Evolutionary conservation across 768 basidiomycete genomes (phyloP).

Genomic region (Clitopilus hobsonii): DNA sequence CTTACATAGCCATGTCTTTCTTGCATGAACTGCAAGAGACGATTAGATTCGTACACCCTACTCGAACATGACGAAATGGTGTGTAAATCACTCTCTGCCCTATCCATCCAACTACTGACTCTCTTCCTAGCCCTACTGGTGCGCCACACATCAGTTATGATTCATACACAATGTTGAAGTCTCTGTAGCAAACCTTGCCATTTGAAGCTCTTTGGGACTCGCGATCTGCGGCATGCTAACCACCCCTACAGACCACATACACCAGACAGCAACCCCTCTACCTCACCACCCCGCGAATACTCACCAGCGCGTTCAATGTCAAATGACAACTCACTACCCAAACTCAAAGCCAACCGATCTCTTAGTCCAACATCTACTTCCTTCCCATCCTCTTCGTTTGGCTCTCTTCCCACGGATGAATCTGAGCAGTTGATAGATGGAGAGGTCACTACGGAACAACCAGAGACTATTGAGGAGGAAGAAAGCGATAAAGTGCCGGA

Average conservation of each 20-base stretch:
- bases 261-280: conserved; percentile 4
- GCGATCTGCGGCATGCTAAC: conserved; percentile 68
- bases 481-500: conserved; percentile 12
- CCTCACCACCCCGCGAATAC: conserved; percentile 23
- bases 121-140: conserved; percentile 48
- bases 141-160: conserved; percentile 5
- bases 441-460: conserved; percentile 3
- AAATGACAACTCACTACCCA: conserved; percentile 10
- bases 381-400: conserved; percentile 11
- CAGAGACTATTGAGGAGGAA: conserved; percentile 14
- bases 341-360: conserved; percentile 23
- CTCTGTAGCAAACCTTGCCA: conserved; percentile 75
- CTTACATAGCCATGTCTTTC: conserved; percentile 65
- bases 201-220: conserved; percentile 72
- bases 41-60: conserved; percentile 71
- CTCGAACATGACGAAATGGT: conserved; percentile 85
- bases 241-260: conserved; percentile 29
- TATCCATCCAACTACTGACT: conserved; percentile 2
- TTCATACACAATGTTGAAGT: not conserved
- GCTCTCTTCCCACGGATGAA: not conserved
- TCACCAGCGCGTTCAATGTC: conserved; percentile 19
- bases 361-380: conserved; percentile 29
- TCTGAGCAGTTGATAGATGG: not conserved
- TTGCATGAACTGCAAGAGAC: conserved; percentile 71
- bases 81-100: conserved; percentile 13